Evolutionary conservation across 2,329 filamentous ascomycete genomes (phyloP), one percentile per base, ranked within the genome.

Genomic region (Paraconiothyrium sp.): DNA sequence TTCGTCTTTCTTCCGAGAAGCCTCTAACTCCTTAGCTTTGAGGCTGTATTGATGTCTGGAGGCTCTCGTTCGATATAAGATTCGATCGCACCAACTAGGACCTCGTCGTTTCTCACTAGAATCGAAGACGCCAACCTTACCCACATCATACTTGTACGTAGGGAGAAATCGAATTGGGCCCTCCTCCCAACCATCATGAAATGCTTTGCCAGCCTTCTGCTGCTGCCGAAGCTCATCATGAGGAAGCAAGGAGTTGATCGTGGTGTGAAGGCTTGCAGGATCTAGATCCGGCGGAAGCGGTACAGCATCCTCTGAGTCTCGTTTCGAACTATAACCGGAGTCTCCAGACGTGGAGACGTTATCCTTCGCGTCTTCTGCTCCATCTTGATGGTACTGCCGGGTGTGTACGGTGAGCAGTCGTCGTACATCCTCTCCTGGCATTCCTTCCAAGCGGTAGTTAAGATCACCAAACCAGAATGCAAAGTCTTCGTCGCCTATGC

Each of bases 101-200:
- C 92, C 91, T 57, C 96, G 87, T 66, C 90, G 90, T 81, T 99
- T 99, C 75, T 98, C 95, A 67, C 94, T 97, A 0, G 94, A 93
- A 79, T 99, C 96, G 75, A 97, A 99, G 34, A 93, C 86, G 1
- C 92, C 92, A 35, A 97, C 88, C 34, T 91, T 97, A n/a, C 95
- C 95, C 32, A 97, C 85, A 72, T 99, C 96, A 70, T 99, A 99
- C 78, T 99, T 99, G 79, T 99, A 99, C 0, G 95, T 96, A 1
- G 95, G 95, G 16, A 98, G 77, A 72, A 99, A 99, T 1, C 88
- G 88, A 59, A 99, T 94, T 0, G 88, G 84, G 0, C 94, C 95
- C 82, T 99, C 95, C 54, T 86, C 86, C 94, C 95, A 99, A 1
- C 94, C 94, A 64, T 97, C 92, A 62, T 97, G 88, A 64, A 99